Percentiles rank a stretch among this genome's conserved stretches.
phyloP scores from a whole-genome alignment of 148 eudicot species.

The Arctostaphylos glauca region DNA sequence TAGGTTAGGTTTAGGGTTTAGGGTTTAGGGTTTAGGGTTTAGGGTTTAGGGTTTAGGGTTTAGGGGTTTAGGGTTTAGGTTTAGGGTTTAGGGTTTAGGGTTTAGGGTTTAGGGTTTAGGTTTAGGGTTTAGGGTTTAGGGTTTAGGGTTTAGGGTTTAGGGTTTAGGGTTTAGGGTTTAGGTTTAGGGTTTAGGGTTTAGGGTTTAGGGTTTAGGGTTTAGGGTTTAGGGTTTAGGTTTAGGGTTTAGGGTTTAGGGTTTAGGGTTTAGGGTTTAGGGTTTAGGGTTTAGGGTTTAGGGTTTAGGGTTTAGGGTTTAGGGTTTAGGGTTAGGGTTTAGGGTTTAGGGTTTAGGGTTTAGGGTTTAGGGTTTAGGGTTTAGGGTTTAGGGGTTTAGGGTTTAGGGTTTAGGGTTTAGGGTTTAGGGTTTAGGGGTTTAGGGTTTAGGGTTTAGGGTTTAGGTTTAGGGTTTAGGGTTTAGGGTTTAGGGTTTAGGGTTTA shows the following conservation, averaged over 20 bases:
- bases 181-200: constrained; percentile 20
- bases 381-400: constrained; percentile 12
- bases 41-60: constrained; percentile 25
- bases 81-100: neutral
- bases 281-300: constrained; percentile 6
- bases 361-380: neutral
- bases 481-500: constrained; percentile 14
- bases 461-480: constrained; percentile 19
- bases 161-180: neutral
- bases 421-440: constrained; percentile 20
- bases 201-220: constrained; percentile 17
- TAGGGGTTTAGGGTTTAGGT: constrained; percentile 16
- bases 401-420: constrained; percentile 15
- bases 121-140: constrained; percentile 1
- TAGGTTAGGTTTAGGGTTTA: constrained; percentile 18
- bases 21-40: constrained; percentile 20
- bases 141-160: neutral
- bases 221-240: constrained; percentile 18
- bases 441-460: constrained; percentile 22
- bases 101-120: constrained; percentile 8
- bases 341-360: neutral
- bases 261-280: constrained; percentile 18
- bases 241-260: constrained; percentile 22
- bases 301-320: constrained; percentile 13
- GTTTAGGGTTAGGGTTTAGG: constrained; percentile 6